phyloP scores from a whole-genome alignment of 495 filamentous ascomycete species.

The Hypomontagnella monticulosa region DNA sequence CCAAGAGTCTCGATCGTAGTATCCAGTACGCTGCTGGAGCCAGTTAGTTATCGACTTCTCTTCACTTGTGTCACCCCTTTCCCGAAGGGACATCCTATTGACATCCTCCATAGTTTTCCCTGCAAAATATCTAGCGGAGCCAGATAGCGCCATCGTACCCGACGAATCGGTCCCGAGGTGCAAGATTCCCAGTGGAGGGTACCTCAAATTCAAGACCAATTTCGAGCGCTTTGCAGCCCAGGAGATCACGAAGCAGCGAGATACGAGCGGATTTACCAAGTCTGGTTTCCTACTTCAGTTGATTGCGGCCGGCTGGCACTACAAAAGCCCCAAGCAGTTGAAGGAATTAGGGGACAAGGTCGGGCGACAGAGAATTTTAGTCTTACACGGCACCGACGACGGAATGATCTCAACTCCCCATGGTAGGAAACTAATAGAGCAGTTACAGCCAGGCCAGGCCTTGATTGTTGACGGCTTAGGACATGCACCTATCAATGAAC shows the following conservation, averaged over 20 bases:
- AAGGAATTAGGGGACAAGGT: conserved; percentile 69
- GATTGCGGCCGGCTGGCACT: conserved; percentile 81
- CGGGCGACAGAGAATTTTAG: conserved; percentile 74
- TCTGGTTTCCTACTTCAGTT: conserved; percentile 79
- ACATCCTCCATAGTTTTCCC: conserved; percentile 64
- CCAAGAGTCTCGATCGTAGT: conserved; percentile 67
- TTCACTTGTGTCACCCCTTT: background rate
- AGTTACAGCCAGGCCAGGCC: conserved; percentile 58
- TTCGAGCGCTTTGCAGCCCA: conserved; percentile 82
- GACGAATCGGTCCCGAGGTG: conserved; percentile 39
- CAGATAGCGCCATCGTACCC: conserved; percentile 66
- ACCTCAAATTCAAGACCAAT: conserved; percentile 72
- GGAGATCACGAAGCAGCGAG: conserved; percentile 71
- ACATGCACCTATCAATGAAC: conserved; percentile 74
- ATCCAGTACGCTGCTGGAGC: conserved; percentile 24
- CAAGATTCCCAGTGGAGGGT: conserved; percentile 38
- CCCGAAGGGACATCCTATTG: background rate
- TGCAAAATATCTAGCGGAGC: conserved; percentile 63
- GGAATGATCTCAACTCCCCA: conserved; percentile 77
- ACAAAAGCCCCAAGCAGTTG: conserved; percentile 72
- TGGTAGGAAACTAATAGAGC: conserved; percentile 65
- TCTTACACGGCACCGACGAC: conserved; percentile 78
- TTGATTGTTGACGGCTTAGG: conserved; percentile 71
- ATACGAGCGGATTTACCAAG: conserved; percentile 63
- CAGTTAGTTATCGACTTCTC: conserved; percentile 2